Evolutionary conservation across 345 rosid genomes (phyloP).

Genomic region (Anastatica hierochuntica): DNA sequence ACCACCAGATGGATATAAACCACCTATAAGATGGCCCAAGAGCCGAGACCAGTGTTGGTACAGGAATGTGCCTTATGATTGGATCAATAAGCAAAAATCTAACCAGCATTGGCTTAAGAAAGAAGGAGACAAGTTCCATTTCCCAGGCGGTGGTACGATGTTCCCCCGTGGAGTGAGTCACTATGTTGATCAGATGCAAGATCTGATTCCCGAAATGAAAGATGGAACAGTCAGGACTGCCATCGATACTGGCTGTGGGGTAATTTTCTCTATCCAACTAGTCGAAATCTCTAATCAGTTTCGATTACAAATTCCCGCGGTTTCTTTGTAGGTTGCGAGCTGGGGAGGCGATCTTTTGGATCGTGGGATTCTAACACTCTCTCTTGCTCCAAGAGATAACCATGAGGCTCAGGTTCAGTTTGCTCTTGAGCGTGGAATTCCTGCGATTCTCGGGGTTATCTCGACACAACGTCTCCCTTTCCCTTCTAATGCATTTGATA

Average conservation of each 20-base stretch:
- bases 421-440: slow-evolving; percentile 96
- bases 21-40: slow-evolving; percentile 92
- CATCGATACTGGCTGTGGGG: slow-evolving; percentile 98
- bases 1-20: slow-evolving; percentile 91
- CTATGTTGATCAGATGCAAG: slow-evolving; percentile 86
- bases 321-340: slow-evolving; percentile 71
- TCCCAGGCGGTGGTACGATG: slow-evolving; percentile 99
- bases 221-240: slow-evolving; percentile 89
- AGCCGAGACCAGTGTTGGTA: slow-evolving; percentile 92
- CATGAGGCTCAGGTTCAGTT: slow-evolving; percentile 99
- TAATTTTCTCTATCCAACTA: slow-evolving; percentile 28
- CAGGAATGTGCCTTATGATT: slow-evolving; percentile 93
- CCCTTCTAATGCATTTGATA: slow-evolving; percentile 88
- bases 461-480: slow-evolving; percentile 94
- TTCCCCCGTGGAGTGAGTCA: slow-evolving; percentile 88
- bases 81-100: slow-evolving; percentile 95
- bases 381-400: slow-evolving; percentile 98
- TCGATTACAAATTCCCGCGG: not conserved
- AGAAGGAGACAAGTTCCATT: slow-evolving; percentile 84
- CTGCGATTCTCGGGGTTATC: slow-evolving; percentile 94
- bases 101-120: slow-evolving; percentile 95
- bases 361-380: slow-evolving; percentile 77
- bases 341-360: slow-evolving; percentile 99
- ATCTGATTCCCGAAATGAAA: slow-evolving; percentile 84
- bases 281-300: not conserved